Conservation (phyloP, 2,329 filamentous ascomycete genomes). For the Tolypocladium amazonense region DNA sequence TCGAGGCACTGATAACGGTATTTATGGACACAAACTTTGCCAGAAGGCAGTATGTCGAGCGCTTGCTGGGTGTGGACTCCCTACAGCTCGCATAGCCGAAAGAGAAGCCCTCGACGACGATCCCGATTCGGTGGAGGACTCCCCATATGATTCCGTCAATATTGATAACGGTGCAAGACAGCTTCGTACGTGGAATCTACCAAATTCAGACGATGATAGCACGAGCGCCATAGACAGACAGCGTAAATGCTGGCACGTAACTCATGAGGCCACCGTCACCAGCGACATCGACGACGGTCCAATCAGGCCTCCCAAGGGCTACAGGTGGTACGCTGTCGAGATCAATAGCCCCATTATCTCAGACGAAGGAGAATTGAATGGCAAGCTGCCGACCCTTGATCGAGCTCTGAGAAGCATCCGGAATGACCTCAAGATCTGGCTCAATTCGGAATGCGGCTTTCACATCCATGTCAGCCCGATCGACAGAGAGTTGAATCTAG, state of each 20-base stretch:
- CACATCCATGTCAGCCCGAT: constrained; percentile 15
- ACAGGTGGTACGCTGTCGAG: constrained; percentile 14
- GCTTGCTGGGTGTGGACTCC: constrained; percentile 9
- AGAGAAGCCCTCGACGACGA: not conserved
- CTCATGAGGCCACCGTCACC: not conserved
- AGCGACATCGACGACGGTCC: not conserved
- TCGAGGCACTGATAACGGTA: not conserved
- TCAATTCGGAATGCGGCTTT: constrained; percentile 14
- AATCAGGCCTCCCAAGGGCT: constrained; percentile 3
- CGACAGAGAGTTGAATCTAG: constrained; percentile 5
- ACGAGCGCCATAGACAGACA: not conserved
- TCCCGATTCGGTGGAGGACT: not conserved
- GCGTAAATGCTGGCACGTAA: not conserved
- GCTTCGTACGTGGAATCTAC: not conserved
- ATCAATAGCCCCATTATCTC: constrained; percentile 14
- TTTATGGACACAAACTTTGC: constrained; percentile 1
- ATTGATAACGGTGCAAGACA: not conserved
- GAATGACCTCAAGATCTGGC: constrained; percentile 9
- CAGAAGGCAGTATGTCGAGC: constrained; percentile 8
- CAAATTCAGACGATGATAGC: not conserved
- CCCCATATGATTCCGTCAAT: not conserved
- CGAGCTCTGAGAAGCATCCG: constrained; percentile 9
- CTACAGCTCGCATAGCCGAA: constrained; percentile 3
- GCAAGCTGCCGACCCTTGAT: constrained; percentile 10
- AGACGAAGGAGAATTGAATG: constrained; percentile 7